phyloP scores from a whole-genome alignment of 2,329 filamentous ascomycete species.

The Cercospora berteroae region DNA sequence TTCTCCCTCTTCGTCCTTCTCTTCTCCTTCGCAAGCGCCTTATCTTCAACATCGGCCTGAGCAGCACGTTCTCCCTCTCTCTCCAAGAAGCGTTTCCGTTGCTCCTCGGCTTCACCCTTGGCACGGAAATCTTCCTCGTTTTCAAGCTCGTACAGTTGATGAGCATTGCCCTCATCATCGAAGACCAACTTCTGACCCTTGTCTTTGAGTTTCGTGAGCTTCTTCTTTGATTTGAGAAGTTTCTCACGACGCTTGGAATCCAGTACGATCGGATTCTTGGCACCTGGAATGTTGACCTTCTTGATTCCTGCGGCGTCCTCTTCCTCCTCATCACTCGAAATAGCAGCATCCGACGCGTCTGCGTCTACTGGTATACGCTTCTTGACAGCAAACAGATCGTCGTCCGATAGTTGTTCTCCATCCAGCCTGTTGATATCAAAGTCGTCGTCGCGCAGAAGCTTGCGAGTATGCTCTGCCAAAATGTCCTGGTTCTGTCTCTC shows the following conservation, averaged over 20 bases:
- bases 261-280: conserved; percentile 69
- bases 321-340: conserved; percentile 37
- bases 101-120: conserved; percentile 71
- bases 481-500: conserved; percentile 95
- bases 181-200: conserved; percentile 83
- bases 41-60: conserved; percentile 77
- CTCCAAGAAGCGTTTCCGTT: conserved; percentile 74
- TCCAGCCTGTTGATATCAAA: conserved; percentile 38
- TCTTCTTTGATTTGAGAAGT: conserved; percentile 89
- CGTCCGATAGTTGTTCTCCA: conserved; percentile 47
- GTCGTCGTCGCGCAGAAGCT: conserved; percentile 66
- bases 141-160: conserved; percentile 83
- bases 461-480: conserved; percentile 87
- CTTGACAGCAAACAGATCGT: conserved; percentile 87
- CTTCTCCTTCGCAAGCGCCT: conserved; percentile 75
- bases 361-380: conserved; percentile 74
- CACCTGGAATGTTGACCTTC: conserved; percentile 64
- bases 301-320: conserved; percentile 51
- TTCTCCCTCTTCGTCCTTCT: conserved; percentile 72
- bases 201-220: conserved; percentile 88
- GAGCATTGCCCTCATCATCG: conserved; percentile 85
- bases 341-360: conserved; percentile 42
- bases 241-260: conserved; percentile 96
- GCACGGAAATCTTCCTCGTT: conserved; percentile 76
- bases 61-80: conserved; percentile 69